phyloP scores from a whole-genome alignment of 805 yeast genomes.

The Pichia nanzhaoensis region DNA sequence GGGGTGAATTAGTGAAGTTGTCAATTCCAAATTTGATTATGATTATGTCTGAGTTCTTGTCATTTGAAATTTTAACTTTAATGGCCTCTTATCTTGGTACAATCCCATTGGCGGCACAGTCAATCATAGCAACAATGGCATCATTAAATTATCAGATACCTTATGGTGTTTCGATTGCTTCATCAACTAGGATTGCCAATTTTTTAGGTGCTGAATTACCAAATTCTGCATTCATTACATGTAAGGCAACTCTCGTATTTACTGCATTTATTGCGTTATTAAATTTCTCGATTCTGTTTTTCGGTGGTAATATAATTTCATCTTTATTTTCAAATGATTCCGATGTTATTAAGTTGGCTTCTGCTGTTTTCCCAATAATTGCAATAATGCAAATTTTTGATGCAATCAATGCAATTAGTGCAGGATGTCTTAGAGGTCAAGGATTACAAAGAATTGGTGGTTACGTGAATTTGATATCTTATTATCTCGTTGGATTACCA shows the following conservation, averaged over 20 bases:
- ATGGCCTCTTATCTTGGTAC: constrained; percentile 61
- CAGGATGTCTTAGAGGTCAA: constrained; percentile 52
- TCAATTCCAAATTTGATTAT: constrained; percentile 70
- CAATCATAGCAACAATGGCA: constrained; percentile 62
- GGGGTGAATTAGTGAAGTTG: constrained; percentile 57
- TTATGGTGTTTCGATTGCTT: constrained; percentile 68
- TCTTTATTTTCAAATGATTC: constrained; percentile 28
- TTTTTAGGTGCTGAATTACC: constrained; percentile 53
- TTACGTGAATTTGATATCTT: constrained; percentile 45
- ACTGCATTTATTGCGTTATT: constrained; percentile 21
- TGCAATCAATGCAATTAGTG: constrained; percentile 41
- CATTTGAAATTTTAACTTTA: constrained; percentile 68
- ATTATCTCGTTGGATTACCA: constrained; percentile 68
- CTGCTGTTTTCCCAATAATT: constrained; percentile 25
- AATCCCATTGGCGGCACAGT: constrained; percentile 62
- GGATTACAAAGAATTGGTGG: constrained; percentile 55
- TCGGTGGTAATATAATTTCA: constrained; percentile 24
- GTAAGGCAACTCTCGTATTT: constrained; percentile 25
- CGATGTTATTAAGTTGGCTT: constrained; percentile 24
- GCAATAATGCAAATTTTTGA: constrained; percentile 42
- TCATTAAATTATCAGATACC: constrained; percentile 67
- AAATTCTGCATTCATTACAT: constrained; percentile 24
- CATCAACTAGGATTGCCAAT: constrained; percentile 73
- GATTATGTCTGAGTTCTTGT: constrained; percentile 75
- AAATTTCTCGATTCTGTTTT: constrained; percentile 22